phyloP scores from a whole-genome alignment of 805 yeast genomes.

The Huiozyma naganishii region DNA sequence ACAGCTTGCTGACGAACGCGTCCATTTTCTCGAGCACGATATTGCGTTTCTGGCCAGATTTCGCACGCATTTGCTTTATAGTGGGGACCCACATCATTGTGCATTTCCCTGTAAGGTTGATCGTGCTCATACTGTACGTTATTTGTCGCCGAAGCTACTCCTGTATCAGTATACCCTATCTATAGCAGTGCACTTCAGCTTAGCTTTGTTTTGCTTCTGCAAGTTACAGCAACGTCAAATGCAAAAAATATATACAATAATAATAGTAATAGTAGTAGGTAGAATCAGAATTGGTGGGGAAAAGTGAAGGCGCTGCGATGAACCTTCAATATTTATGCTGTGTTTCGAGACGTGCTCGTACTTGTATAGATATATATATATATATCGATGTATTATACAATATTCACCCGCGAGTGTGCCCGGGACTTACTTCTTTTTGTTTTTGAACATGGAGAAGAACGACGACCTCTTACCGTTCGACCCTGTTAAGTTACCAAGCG shows the following conservation, averaged over 20 bases:
- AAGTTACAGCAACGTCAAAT: no score
- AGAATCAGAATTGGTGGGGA: not conserved
- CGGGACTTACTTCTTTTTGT: conserved; percentile 2
- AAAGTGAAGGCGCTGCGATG: not conserved
- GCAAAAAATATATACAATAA: no score
- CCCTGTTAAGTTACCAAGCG: not conserved
- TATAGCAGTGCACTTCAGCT: no score
- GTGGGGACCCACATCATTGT: conserved; percentile 6
- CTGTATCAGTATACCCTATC: not conserved
- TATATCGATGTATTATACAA: not conserved
- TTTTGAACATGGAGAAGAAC: conserved; percentile 21
- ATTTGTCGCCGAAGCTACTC: not conserved
- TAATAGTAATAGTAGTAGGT: no score
- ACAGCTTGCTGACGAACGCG: conserved; percentile 14
- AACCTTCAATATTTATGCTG: not conserved
- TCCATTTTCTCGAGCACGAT: conserved; percentile 17
- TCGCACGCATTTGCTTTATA: conserved; percentile 7
- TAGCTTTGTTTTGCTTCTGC: no score
- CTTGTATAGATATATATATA: not conserved
- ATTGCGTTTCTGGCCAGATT: conserved; percentile 6
- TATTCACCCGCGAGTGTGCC: no score
- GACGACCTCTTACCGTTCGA: conserved; percentile 11
- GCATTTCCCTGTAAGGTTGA: not conserved
- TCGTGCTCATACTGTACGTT: not conserved
- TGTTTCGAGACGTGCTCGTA: not conserved